These are phyloP conservation scores for Pichia occidentalis DNA, from an alignment of 805 yeast genomes.

Conservation along the genomic window DNA sequence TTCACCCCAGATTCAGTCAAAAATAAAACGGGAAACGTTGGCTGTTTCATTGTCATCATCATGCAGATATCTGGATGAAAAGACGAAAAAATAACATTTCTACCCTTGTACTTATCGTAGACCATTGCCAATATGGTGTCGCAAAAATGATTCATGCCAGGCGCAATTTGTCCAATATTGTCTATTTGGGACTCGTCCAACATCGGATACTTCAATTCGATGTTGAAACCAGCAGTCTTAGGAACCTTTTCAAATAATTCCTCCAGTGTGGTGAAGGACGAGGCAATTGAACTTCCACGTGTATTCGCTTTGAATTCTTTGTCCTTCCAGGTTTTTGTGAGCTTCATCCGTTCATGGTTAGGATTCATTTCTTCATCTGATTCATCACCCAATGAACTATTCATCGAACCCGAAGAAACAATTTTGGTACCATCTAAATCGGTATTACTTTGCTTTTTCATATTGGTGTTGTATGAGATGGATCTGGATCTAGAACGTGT, in stretches of 20 bases:
- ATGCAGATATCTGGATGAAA: slow-evolving; percentile 93
- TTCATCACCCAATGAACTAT: too few species aligned
- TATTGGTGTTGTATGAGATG: slow-evolving; percentile 20
- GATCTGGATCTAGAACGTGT: slow-evolving; percentile 33
- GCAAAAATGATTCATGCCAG: slow-evolving; percentile 80
- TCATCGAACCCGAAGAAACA: too few species aligned
- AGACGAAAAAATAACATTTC: slow-evolving; percentile 86
- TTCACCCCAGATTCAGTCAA: slow-evolving; percentile 84
- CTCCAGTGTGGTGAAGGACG: slow-evolving; percentile 81
- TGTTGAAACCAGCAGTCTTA: slow-evolving; percentile 80
- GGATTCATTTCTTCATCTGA: slow-evolving; percentile 32
- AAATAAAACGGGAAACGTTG: slow-evolving; percentile 84
- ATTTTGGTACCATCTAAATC: slow-evolving; percentile 3
- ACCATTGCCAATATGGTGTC: slow-evolving; percentile 79
- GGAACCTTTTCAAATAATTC: slow-evolving; percentile 83
- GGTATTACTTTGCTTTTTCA: too few species aligned
- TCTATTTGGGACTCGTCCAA: slow-evolving; percentile 86
- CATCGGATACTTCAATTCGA: slow-evolving; percentile 94
- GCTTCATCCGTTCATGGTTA: slow-evolving; percentile 60
- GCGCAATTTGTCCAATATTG: slow-evolving; percentile 76
- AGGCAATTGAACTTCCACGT: slow-evolving; percentile 83
- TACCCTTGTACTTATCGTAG: slow-evolving; percentile 67
- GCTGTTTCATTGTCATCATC: slow-evolving; percentile 82
- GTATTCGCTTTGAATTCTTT: slow-evolving; percentile 90
- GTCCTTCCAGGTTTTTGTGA: slow-evolving; percentile 81